These are phyloP conservation scores for Colletotrichum sp. DNA, from an alignment of 2,329 filamentous ascomycete species.

Conservation along the genomic window DNA sequence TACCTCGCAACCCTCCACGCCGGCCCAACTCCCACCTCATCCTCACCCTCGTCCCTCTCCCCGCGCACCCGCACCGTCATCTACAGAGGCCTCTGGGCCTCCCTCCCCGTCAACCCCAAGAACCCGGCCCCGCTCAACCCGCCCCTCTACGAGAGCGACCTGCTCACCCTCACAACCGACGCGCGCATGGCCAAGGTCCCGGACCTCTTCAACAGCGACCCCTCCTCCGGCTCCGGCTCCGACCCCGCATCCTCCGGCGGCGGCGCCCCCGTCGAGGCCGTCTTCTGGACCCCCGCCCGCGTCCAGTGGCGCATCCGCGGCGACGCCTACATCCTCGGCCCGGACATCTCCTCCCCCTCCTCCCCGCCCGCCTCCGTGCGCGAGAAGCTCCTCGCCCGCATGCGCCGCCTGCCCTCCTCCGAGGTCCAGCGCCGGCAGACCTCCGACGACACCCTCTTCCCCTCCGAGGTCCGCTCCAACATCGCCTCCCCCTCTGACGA, in stretches of 20 bases:
- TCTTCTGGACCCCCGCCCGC: conserved; percentile 77
- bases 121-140: conserved; percentile 79
- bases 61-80: conserved; percentile 77
- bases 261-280: conserved; percentile 78
- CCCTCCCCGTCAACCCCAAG: conserved; percentile 72
- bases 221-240: conserved; percentile 42
- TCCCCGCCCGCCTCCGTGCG: conserved; percentile 45
- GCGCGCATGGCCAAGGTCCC: conserved; percentile 82
- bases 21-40: not conserved
- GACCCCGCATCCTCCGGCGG: conserved; percentile 56
- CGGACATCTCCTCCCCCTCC: conserved; percentile 54
- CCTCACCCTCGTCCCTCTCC: conserved; percentile 7
- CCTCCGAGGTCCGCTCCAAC: not conserved
- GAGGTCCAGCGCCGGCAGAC: conserved; percentile 33
- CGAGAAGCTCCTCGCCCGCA: conserved; percentile 64
- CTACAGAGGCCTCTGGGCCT: conserved; percentile 83
- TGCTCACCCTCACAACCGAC: conserved; percentile 87
- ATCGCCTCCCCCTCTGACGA: conserved; percentile 30
- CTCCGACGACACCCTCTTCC: not conserved
- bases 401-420: conserved; percentile 54
- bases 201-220: conserved; percentile 62
- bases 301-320: conserved; percentile 90
- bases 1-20: conserved; percentile 56
- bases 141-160: conserved; percentile 71
- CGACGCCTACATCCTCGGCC: conserved; percentile 74